Conservation (phyloP, 2,329 filamentous ascomycete species). For the Gliomastix tumulicola region DNA sequence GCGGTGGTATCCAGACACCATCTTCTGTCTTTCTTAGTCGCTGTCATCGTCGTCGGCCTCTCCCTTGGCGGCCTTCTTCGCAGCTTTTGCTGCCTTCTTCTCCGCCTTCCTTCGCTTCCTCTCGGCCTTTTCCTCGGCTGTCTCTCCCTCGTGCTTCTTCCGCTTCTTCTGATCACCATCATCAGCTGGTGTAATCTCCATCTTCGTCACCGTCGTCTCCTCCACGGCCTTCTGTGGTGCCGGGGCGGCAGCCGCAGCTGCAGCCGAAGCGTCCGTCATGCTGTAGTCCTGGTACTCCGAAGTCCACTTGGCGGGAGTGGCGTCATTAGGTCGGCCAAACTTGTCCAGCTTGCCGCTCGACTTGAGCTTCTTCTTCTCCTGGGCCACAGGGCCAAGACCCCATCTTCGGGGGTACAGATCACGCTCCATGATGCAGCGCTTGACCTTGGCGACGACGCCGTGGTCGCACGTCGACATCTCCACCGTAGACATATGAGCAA, state of each 20-base stretch:
- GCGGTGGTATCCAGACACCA: neutral
- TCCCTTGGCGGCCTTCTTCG: conserved; percentile 46
- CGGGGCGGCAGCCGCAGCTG: conserved; percentile 35
- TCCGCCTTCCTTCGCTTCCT: conserved; percentile 53
- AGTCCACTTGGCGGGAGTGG: conserved; percentile 90
- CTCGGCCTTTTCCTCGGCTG: conserved; percentile 59
- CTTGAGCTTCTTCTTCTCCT: conserved; percentile 99
- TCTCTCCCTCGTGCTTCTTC: conserved; percentile 79
- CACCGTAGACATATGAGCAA: conserved; percentile 96
- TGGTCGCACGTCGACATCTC: conserved; percentile 97
- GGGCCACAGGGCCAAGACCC: conserved; percentile 87
- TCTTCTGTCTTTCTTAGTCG: conserved; percentile 25
- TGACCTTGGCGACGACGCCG: conserved; percentile 96
- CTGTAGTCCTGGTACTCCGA: conserved; percentile 87
- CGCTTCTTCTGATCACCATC: conserved; percentile 59
- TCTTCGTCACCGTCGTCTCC: conserved; percentile 20
- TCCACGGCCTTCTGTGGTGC: conserved; percentile 30
- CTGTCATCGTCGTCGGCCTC: conserved; percentile 46
- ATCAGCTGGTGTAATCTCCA: conserved; percentile 32
- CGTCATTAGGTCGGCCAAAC: conserved; percentile 87
- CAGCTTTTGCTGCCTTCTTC: conserved; percentile 51
- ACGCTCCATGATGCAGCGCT: conserved; percentile 99
- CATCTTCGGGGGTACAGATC: conserved; percentile 95
- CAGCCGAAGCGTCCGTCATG: conserved; percentile 39
- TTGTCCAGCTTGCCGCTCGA: conserved; percentile 97